Percentiles rank a stretch among this genome's conserved stretches.
These are phyloP conservation scores for Zhuliangozyma blackwelliae DNA, from an alignment of 1,139 yeast species.

Conservation along the genomic window DNA sequence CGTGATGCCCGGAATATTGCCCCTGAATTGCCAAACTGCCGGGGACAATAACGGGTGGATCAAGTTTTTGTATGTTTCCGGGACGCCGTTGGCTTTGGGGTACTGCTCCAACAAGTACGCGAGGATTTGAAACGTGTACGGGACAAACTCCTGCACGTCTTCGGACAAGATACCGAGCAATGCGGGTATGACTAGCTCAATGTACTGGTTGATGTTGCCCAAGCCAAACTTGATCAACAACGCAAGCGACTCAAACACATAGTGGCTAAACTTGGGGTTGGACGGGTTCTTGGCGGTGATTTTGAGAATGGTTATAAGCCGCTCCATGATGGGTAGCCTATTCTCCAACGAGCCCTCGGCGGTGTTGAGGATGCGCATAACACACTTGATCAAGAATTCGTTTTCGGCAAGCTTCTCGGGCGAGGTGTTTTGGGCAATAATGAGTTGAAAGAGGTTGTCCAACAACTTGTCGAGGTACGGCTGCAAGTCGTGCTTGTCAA, in stretches of 20 bases:
- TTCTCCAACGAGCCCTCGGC: slow-evolving; percentile 58
- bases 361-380: slow-evolving; percentile 78
- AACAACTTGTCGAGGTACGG: slow-evolving; percentile 49
- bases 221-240: slow-evolving; percentile 58
- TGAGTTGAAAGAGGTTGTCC: slow-evolving; percentile 60
- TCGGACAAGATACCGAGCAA: slow-evolving; percentile 65
- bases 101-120: slow-evolving; percentile 70
- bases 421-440: slow-evolving; percentile 52
- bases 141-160: slow-evolving; percentile 92
- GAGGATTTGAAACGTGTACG: slow-evolving; percentile 85
- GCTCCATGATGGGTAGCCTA: slow-evolving; percentile 50
- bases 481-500: slow-evolving; percentile 65
- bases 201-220: slow-evolving; percentile 37
- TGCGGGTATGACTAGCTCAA: slow-evolving; percentile 60
- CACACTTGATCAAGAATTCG: slow-evolving; percentile 84
- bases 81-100: slow-evolving; percentile 49
- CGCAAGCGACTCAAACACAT: slow-evolving; percentile 83
- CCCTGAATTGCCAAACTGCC: slow-evolving; percentile 84
- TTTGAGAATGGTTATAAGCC: slow-evolving; percentile 63
- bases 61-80: slow-evolving; percentile 60
- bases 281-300: slow-evolving; percentile 86
- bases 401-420: slow-evolving; percentile 95
- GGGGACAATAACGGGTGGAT: slow-evolving; percentile 85
- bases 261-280: slow-evolving; percentile 90
- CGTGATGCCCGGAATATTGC: slow-evolving; percentile 90